A percentile compares a stretch with the other conserved stretches of the same genome.
Conservation (phyloP, 148 eudicot species). For the Talinum fruticosum region DNA sequence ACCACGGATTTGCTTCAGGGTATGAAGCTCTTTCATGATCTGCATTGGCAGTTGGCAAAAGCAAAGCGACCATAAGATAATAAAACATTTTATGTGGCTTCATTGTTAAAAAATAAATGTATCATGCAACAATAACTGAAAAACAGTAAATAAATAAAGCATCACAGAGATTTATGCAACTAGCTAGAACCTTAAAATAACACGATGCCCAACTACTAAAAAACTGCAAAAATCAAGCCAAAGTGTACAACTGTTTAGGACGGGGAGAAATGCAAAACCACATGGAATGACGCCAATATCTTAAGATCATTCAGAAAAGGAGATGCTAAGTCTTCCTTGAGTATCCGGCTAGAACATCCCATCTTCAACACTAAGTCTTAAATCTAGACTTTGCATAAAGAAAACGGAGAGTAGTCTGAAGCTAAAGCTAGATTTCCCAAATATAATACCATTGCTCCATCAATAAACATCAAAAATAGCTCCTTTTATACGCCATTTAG, state of each 20-base stretch:
- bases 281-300: not conserved
- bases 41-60: slow-evolving; percentile 29
- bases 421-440: not conserved
- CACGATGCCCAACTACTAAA: not conserved
- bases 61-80: not conserved
- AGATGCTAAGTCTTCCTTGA: not conserved
- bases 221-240: not conserved
- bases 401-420: not conserved
- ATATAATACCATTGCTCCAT: not conserved
- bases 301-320: not conserved
- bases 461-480: no score
- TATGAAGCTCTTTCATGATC: slow-evolving; percentile 64
- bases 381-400: not conserved
- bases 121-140: not conserved
- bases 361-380: not conserved
- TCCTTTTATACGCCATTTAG: no score
- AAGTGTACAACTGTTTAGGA: not conserved
- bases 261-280: not conserved
- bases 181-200: not conserved
- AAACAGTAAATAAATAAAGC: not conserved
- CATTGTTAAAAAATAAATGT: not conserved
- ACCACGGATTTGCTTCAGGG: slow-evolving; percentile 65
- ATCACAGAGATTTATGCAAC: not conserved
- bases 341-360: not conserved
- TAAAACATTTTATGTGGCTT: not conserved